phyloP scores from a whole-genome alignment of 768 basidiomycete species.

The Lactifluus rugatus region DNA sequence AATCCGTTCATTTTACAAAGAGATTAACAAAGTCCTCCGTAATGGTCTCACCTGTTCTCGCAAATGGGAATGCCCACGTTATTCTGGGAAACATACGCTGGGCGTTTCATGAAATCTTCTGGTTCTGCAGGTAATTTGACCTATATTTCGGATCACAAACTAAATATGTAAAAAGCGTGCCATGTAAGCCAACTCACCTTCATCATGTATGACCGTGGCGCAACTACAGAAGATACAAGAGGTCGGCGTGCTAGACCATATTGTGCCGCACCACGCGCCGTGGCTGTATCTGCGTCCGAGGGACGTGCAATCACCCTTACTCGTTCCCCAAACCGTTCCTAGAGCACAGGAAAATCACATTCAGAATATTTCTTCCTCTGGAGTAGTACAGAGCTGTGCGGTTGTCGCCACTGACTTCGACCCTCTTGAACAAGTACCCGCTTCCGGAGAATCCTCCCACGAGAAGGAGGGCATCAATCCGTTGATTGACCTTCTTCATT shows the following conservation, averaged over 20 bases:
- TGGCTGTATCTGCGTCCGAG: constrained; percentile 81
- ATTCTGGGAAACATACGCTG: constrained; percentile 73
- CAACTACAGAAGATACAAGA: constrained; percentile 74
- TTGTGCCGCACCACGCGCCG: constrained; percentile 77
- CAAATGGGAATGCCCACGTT: constrained; percentile 70
- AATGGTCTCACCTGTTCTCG: constrained; percentile 55
- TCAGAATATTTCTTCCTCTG: constrained; percentile 3
- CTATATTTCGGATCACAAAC: constrained; percentile 28
- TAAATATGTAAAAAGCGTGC: neutral
- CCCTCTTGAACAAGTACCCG: constrained; percentile 72
- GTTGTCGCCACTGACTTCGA: constrained; percentile 44
- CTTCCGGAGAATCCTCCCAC: constrained; percentile 87
- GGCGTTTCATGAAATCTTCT: constrained; percentile 78
- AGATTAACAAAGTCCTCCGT: neutral
- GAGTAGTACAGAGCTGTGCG: constrained; percentile 1
- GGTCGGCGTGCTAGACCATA: constrained; percentile 71
- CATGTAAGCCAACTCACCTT: constrained; percentile 38
- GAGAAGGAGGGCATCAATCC: constrained; percentile 74
- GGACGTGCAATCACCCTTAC: constrained; percentile 76
- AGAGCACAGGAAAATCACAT: neutral
- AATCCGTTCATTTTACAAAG: neutral
- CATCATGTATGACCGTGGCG: constrained; percentile 79
- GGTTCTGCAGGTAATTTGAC: constrained; percentile 83
- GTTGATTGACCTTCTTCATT: constrained; percentile 52
- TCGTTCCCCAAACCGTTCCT: constrained; percentile 57